A percentile compares a stretch with the other conserved stretches of the same genome.
Evolutionary conservation across 2,329 filamentous ascomycete genomes (phyloP).

Genomic region (Aspergillus calidoustus): DNA sequence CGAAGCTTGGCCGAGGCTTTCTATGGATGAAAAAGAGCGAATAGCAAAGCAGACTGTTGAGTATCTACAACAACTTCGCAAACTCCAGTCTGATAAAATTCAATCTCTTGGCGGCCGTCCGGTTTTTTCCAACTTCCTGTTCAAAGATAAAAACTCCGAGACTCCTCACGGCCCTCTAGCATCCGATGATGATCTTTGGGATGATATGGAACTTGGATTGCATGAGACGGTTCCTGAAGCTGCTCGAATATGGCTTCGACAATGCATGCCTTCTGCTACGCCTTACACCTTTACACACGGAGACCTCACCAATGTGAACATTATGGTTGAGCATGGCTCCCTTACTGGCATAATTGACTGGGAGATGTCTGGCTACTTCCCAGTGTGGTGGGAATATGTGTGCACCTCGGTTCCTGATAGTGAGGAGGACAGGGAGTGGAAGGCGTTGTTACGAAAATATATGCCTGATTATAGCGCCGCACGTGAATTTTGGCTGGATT

Average conservation of each 20-base stretch:
- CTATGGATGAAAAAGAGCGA: conserved; percentile 23
- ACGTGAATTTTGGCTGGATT: conserved; percentile 26
- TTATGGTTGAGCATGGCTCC: conserved; percentile 44
- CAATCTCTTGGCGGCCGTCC: conserved; percentile 20
- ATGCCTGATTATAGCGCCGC: conserved; percentile 26
- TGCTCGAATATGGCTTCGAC: conserved; percentile 13
- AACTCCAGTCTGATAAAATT: conserved; percentile 22
- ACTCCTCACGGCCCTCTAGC: conserved; percentile 17
- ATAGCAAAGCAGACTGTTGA: conserved; percentile 29
- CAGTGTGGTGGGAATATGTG: conserved; percentile 44
- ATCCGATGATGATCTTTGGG: conserved; percentile 22
- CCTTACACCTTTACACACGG: conserved; percentile 47
- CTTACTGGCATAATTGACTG: conserved; percentile 48
- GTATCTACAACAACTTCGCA: conserved; percentile 27
- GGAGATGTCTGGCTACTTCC: conserved; percentile 45
- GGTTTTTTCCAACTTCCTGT: conserved; percentile 20
- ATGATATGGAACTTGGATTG: conserved; percentile 17
- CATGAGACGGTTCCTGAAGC: conserved; percentile 6
- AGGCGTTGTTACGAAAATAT: conserved; percentile 22
- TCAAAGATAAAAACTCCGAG: conserved; percentile 2
- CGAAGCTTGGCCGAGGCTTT: conserved; percentile 24
- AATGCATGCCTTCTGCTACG: conserved; percentile 24
- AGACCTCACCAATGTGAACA: conserved; percentile 44
- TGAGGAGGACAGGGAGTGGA: conserved; percentile 28
- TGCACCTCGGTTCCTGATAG: conserved; percentile 19